Conservation (phyloP, 2,329 filamentous ascomycete genomes). For the Colletotrichum musae region DNA sequence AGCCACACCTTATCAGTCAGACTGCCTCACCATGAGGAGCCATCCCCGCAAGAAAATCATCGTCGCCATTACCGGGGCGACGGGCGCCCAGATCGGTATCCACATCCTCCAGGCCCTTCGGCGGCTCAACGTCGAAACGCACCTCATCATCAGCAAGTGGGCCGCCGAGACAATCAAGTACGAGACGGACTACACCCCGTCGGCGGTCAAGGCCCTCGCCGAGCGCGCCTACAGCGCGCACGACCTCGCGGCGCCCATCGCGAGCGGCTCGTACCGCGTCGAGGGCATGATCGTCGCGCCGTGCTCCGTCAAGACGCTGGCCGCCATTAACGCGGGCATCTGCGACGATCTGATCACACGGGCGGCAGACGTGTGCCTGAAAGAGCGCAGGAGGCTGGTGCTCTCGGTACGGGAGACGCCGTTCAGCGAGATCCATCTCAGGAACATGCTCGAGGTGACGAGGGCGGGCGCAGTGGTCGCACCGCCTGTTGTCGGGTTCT, state of each 20-base stretch:
- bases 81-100: constrained; percentile 60
- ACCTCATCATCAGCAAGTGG: constrained; percentile 65
- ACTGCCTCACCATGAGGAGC: neutral
- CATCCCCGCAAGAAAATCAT: constrained; percentile 53
- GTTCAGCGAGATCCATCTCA: constrained; percentile 60
- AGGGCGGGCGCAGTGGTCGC: constrained; percentile 58
- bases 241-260: constrained; percentile 61
- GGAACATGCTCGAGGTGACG: constrained; percentile 59
- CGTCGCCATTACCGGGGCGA: constrained; percentile 65
- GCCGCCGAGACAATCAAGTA: constrained; percentile 62
- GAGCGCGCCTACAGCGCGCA: constrained; percentile 46
- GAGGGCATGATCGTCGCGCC: constrained; percentile 64
- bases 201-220: constrained; percentile 11
- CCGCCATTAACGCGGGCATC: constrained; percentile 56
- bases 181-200: constrained; percentile 46
- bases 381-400: constrained; percentile 58
- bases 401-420: constrained; percentile 61
- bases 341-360: constrained; percentile 61
- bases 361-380: constrained; percentile 62
- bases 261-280: constrained; percentile 58
- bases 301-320: constrained; percentile 64
- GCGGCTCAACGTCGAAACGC: constrained; percentile 60
- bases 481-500: constrained; percentile 61
- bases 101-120: constrained; percentile 57
- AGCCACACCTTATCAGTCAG: too few species aligned